These are phyloP conservation scores for Apiotrichum mycotoxinovorans DNA, from an alignment of 1,284 basidiomycete genomes.

Conservation along the genomic window DNA sequence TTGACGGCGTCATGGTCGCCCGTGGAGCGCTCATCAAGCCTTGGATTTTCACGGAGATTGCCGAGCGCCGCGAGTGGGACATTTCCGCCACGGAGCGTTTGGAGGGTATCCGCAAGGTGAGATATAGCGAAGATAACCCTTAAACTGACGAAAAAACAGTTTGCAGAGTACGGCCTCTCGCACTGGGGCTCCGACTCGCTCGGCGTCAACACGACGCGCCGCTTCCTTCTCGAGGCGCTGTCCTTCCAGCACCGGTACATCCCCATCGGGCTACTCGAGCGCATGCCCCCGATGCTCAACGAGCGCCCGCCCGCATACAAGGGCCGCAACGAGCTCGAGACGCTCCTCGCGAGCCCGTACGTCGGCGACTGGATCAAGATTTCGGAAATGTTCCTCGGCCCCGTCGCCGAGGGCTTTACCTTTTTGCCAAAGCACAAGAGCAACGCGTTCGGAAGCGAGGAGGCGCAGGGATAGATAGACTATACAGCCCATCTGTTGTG, in stretches of 20 bases:
- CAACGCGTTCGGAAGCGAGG: slow-evolving; percentile 60
- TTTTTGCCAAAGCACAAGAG: slow-evolving; percentile 75
- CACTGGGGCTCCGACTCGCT: slow-evolving; percentile 81
- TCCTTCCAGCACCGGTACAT: slow-evolving; percentile 94
- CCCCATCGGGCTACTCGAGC: slow-evolving; percentile 88
- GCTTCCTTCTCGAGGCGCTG: slow-evolving; percentile 91
- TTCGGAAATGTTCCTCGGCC: slow-evolving; percentile 87
- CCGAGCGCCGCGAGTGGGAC: slow-evolving; percentile 89
- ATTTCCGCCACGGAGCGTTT: slow-evolving; percentile 87
- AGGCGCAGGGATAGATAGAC: slow-evolving; percentile 50
- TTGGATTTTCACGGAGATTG: slow-evolving; percentile 95
- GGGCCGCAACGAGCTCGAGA: slow-evolving; percentile 85
- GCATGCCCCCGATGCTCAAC: slow-evolving; percentile 75
- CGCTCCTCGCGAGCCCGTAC: slow-evolving; percentile 73
- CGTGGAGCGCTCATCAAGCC: slow-evolving; percentile 92
- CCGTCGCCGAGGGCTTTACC: slow-evolving; percentile 61
- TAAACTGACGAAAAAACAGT: slow-evolving; percentile 54
- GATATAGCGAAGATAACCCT: slow-evolving; percentile 13
- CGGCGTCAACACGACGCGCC: slow-evolving; percentile 86
- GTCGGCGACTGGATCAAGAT: slow-evolving; percentile 93
- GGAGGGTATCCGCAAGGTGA: slow-evolving; percentile 74
- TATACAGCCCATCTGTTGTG: not conserved
- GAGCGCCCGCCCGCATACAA: slow-evolving; percentile 82
- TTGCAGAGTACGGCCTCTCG: slow-evolving; percentile 70
- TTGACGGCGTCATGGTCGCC: slow-evolving; percentile 93